Evolutionary conservation across 441 rosid species (phyloP).

Genomic region (Mallotus repandus): DNA sequence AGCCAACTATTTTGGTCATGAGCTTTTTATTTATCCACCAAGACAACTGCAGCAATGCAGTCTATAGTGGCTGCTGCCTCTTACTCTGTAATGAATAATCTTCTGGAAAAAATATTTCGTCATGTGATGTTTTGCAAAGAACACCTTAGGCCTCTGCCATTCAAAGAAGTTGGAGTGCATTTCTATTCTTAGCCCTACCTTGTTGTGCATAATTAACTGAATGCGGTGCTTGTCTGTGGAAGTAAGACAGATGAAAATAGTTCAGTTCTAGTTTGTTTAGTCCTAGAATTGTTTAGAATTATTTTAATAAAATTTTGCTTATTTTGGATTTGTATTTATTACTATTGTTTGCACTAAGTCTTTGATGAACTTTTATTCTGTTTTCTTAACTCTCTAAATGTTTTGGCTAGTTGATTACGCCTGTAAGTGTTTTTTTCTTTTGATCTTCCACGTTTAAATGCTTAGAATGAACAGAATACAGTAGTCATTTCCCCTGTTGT

Average conservation of each 20-base stretch:
- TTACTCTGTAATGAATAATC: not conserved
- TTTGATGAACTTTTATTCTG: not conserved
- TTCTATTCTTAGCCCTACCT: not conserved
- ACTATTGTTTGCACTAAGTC: not conserved
- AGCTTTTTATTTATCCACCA: not conserved
- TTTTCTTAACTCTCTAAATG: not conserved
- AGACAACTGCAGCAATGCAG: not conserved
- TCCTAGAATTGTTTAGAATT: not conserved
- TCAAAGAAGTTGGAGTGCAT: not conserved
- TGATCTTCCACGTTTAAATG: too few relatives aligned
- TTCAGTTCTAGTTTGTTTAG: not conserved
- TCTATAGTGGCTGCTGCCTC: not conserved
- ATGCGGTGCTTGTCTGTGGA: not conserved
- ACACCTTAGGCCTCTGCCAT: not conserved
- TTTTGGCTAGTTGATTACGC: not conserved
- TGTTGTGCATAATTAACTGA: not conserved
- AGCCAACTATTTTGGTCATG: not conserved
- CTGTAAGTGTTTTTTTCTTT: not conserved
- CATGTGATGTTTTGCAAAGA: not conserved
- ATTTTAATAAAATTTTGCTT: not conserved
- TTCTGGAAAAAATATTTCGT: not conserved
- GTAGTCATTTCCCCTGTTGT: conserved; percentile 1
- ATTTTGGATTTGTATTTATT: not conserved
- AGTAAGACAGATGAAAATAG: not conserved
- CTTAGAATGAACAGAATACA: not conserved